Evolutionary conservation across 2,329 filamentous ascomycete genomes (phyloP), one percentile per base, ranked within the genome.

Genomic region (Aspergillus amoenus): DNA sequence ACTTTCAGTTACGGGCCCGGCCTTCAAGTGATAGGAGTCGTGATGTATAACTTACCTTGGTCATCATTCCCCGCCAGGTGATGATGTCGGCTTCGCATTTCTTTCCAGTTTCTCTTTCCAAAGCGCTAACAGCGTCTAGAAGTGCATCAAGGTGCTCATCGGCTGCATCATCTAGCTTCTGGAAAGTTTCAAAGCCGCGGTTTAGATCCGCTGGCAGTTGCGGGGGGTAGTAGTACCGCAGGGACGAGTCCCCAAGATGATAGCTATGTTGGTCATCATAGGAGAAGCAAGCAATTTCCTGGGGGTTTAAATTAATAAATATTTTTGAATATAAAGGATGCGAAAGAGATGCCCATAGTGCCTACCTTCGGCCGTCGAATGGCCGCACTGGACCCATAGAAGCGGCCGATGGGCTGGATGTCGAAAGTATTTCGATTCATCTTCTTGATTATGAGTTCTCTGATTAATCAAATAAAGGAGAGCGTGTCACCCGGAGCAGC

Each of bases 1-100:
- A 5, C n/a, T 27, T 24, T 51, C 46, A 39, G 55, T 48, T 39
- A 32, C 40, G 9, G 13, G 17, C 6, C 24, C 12, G 22, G 6
- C 11, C 5, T 27, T 18, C n/a, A 50, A 11, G 1, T 3, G 1
- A 52, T 17, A 39, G 13, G 9, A 24, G n/a, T 24, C 6, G 15
- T 9, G 27, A 18, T 9, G 18, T 11, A 7, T 15, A 24, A 52
- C 74, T 52, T 70, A 93, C 91, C 82, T 97, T 99, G 61, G 94
- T 97, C 88, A 99, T 93, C 91, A 97, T 97, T 39, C 94, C 94
- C 68, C 94, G 82, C 93, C 93, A 99, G 1, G 93, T 97, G 51
- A 97, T 82, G 45, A 97, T 73, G 66, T 96, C 86, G 2, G 89
- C 88, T 60, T 92, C 87, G 32, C 88, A 86, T 68, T 83, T 87